Base-by-base conservation (phyloP, 1,284 basidiomycete species). In the Pseudozyma flocculosa region DNA sequence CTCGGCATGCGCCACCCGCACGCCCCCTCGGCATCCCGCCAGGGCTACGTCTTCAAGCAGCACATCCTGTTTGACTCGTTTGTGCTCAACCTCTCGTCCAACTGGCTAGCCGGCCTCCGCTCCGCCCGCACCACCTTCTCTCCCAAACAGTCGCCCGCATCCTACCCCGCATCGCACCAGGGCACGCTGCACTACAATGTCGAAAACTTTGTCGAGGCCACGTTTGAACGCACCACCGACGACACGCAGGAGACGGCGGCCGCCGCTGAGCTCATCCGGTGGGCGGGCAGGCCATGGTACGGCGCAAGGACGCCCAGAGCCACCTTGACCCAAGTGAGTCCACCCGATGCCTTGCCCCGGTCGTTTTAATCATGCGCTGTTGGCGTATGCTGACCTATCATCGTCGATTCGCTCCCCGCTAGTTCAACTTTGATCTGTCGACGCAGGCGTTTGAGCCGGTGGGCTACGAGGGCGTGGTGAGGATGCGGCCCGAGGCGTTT, bases 231-330 rank as follows among this genome's bases (percentile, higher is more conserved):
- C n/a, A n/a, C n/a, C n/a, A n/a, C n/a, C n/a, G n/a, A n/a, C 24
- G 19, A 36, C 18, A 65, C 53, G 24, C n/a, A 45, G 18, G 48
- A 53, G 0, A 43, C 39, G 3, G 50, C 48, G 23, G 22, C 40
- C 4, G 54, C 61, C 9, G 54, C 47, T 15, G 45, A 48, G 11
- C 43, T 41, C 26, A 57, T 55, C 2, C 46, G 44, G 41, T 61
- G 58, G 62, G 49, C 58, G 2, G 48, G 58, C 17, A 29, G 54
- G 29, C 62, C 62, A 3, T 65, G 62, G 62, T 65, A 57, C 43
- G 62, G 62, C 22, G 39, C 39, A 8, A 19, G 4, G 7, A 40
- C 39, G 9, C 7, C 32, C 3, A 40, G 19, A 15, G 39, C 4
- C 22, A 21, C 17, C 3, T 3, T 29, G 22, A 43, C 26, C 5